Conservation (phyloP, 2,329 filamentous ascomycete genomes). For the Fusarium gaditjirri region DNA sequence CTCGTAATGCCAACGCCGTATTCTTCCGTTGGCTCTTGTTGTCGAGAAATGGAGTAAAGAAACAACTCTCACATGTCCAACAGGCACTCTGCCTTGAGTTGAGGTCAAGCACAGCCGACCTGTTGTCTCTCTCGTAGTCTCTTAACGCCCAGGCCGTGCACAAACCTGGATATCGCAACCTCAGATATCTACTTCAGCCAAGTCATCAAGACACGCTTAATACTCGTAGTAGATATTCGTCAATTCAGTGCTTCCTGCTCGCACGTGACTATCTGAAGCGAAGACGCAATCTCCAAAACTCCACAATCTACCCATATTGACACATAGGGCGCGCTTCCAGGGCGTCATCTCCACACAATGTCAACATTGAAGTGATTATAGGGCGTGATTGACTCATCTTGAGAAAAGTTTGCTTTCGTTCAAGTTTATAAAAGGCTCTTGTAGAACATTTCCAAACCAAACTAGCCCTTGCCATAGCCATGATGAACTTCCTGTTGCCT, state of each 20-base stretch:
- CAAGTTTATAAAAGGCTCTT: not conserved
- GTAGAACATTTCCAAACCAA: not conserved
- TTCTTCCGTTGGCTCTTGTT: not conserved
- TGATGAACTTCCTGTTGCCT: not conserved
- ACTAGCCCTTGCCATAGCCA: not conserved
- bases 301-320: slow-evolving; percentile 11
- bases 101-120: not conserved
- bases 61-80: not conserved
- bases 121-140: not conserved
- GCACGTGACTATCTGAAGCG: slow-evolving; percentile 1
- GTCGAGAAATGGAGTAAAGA: not conserved
- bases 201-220: not conserved
- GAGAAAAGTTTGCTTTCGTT: not conserved
- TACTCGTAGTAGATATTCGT: not conserved
- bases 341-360: slow-evolving; percentile 22
- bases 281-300: slow-evolving; percentile 25
- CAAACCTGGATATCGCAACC: accelerated
- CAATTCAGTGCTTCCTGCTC: not conserved
- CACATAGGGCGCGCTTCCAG: slow-evolving; percentile 20
- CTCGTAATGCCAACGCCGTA: not conserved
- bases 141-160: not conserved
- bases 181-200: not conserved
- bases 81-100: not conserved
- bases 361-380: slow-evolving; percentile 5
- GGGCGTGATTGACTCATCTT: slow-evolving; percentile 21